phyloP scores from a whole-genome alignment of 371 early-diverging fungal genomes.

The Mucor saturninus region DNA sequence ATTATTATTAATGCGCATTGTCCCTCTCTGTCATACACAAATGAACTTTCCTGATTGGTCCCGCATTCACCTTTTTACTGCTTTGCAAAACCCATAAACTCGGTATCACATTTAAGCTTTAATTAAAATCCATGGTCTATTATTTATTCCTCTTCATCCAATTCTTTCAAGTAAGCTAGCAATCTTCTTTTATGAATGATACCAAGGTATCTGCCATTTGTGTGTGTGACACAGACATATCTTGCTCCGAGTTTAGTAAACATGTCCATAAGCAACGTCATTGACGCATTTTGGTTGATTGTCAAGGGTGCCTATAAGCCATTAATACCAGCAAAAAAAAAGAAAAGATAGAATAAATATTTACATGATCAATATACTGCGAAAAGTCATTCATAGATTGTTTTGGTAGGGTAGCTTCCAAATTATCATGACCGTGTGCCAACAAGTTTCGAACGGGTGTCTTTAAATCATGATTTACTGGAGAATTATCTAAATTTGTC shows the following conservation, averaged over 20 bases:
- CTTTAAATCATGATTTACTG: conserved; percentile 10
- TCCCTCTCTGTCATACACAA: background rate
- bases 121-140: too few species aligned
- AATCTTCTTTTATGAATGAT: conserved; percentile 79
- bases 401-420: background rate
- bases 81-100: too few species aligned
- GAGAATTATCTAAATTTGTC: background rate
- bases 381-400: conserved; percentile 63
- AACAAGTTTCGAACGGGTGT: conserved; percentile 18
- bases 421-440: background rate
- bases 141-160: conserved; percentile 49
- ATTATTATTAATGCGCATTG: conserved; percentile 6
- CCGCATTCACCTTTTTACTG: too few species aligned
- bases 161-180: conserved; percentile 66
- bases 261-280: conserved; percentile 88
- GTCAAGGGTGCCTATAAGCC: conserved; percentile 73
- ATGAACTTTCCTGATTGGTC: too few species aligned
- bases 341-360: conserved; percentile 5
- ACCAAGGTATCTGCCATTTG: conserved; percentile 69
- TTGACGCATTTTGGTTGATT: conserved; percentile 73
- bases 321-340: background rate
- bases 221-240: conserved; percentile 62
- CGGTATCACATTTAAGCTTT: too few species aligned
- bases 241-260: conserved; percentile 83
- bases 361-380: conserved; percentile 76